phyloP scores from a whole-genome alignment of 2,329 filamentous ascomycete species.

The Nothophaeocryptopus gaeumannii region DNA sequence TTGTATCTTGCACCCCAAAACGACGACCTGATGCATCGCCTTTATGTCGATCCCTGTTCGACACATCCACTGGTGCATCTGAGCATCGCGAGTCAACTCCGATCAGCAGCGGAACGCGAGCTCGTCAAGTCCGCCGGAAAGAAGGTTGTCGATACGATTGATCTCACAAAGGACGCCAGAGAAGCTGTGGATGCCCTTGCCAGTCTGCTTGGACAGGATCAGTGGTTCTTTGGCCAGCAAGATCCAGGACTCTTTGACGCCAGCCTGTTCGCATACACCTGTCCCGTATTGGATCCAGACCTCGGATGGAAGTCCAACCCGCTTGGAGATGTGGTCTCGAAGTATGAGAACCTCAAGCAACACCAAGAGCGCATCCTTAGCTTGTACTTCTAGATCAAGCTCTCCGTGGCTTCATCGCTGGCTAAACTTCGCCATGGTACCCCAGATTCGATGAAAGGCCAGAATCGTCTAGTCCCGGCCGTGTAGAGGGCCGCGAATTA shows the following conservation, averaged over 20 bases:
- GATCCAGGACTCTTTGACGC: slow-evolving; percentile 79
- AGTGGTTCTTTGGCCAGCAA: slow-evolving; percentile 59
- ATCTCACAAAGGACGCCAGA: slow-evolving; percentile 59
- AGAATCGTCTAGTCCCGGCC: neutral
- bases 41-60: slow-evolving; percentile 68
- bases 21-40: slow-evolving; percentile 62
- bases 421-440: slow-evolving; percentile 2
- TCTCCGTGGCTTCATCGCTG: slow-evolving; percentile 1
- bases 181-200: slow-evolving; percentile 63
- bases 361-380: slow-evolving; percentile 61
- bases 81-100: slow-evolving; percentile 64
- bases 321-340: slow-evolving; percentile 56
- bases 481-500: neutral
- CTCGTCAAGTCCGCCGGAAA: slow-evolving; percentile 60
- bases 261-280: slow-evolving; percentile 83
- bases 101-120: slow-evolving; percentile 69
- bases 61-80: slow-evolving; percentile 61
- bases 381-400: slow-evolving; percentile 45
- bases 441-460: neutral
- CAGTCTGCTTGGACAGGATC: slow-evolving; percentile 54
- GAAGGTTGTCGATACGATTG: slow-evolving; percentile 41
- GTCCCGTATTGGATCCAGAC: slow-evolving; percentile 67
- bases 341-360: slow-evolving; percentile 60
- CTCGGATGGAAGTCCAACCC: slow-evolving; percentile 64
- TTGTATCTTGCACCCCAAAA: slow-evolving; percentile 75